These are phyloP conservation scores for Elongisporangium anandrum DNA, from an alignment of 352 stramenopile genomes.

Conservation along the genomic window DNA sequence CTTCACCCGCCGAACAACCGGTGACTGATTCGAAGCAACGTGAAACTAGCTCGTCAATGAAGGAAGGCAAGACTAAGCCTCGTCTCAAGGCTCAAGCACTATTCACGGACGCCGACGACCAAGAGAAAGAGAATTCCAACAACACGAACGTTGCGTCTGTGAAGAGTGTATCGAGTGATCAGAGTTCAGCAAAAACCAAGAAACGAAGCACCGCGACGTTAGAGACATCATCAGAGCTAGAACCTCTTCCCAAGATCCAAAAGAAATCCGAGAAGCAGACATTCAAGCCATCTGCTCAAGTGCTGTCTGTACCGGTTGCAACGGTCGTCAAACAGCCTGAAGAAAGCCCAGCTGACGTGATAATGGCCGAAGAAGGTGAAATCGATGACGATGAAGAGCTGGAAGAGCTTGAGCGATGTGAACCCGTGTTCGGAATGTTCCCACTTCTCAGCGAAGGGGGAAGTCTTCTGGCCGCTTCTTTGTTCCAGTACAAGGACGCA, in stretches of 20 bases:
- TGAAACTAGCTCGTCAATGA: neutral
- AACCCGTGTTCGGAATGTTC: conserved; percentile 32
- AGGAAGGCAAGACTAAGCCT: conserved; percentile 17
- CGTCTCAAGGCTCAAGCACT: conserved; percentile 29
- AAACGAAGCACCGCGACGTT: conserved; percentile 11
- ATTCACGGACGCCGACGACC: conserved; percentile 16
- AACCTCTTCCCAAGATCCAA: neutral
- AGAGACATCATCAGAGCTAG: conserved; percentile 11
- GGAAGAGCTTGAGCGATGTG: conserved; percentile 31
- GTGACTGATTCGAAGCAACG: neutral
- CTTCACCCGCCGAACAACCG: neutral
- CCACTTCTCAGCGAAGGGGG: conserved; percentile 34
- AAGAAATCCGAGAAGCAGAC: neutral
- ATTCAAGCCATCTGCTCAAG: conserved; percentile 7
- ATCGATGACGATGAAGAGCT: conserved; percentile 26
- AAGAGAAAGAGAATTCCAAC: conserved; percentile 5
- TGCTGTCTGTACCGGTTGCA: neutral
- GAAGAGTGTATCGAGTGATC: neutral
- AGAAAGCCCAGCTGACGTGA: neutral
- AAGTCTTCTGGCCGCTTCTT: conserved; percentile 29
- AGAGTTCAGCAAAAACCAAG: neutral
- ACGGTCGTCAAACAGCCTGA: conserved; percentile 4
- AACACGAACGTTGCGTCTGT: neutral
- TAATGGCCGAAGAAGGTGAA: conserved; percentile 12
- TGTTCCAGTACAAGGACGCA: conserved; percentile 32